phyloP scores from a whole-genome alignment of 179 eudicot species.

The Spergularia azorica region DNA sequence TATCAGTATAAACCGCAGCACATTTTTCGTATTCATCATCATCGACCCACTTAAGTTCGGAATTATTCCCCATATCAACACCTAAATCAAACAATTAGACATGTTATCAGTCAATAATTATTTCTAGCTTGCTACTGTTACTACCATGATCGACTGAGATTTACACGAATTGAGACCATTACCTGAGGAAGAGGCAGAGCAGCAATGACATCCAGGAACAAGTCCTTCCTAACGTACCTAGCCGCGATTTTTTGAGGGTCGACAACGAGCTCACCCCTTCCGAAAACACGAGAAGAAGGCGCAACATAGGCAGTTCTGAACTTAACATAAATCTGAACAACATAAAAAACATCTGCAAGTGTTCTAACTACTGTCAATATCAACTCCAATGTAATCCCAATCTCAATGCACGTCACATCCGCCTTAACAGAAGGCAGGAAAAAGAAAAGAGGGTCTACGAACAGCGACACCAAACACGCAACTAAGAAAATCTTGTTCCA shows the following conservation, averaged over 20 bases:
- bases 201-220: constrained; percentile 66
- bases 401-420: constrained; percentile 46
- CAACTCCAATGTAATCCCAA: constrained; percentile 37
- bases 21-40: constrained; percentile 47
- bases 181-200: constrained; percentile 92
- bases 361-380: constrained; percentile 46
- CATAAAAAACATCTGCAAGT: constrained; percentile 56
- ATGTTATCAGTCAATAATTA: too few relatives aligned
- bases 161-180: background rate
- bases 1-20: constrained; percentile 38
- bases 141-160: constrained; percentile 3
- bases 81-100: constrained; percentile 15
- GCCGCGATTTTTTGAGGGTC: constrained; percentile 53
- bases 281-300: constrained; percentile 65
- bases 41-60: constrained; percentile 44
- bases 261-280: constrained; percentile 78
- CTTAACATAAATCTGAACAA: constrained; percentile 56
- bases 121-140: too few relatives aligned
- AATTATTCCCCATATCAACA: constrained; percentile 50
- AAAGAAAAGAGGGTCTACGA: constrained; percentile 81
- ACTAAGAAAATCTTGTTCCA: constrained; percentile 80
- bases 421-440: constrained; percentile 44
- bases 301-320: constrained; percentile 80
- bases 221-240: constrained; percentile 49
- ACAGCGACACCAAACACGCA: constrained; percentile 61